Conservation (phyloP, 148 eudicot genomes). For the Cornus kousa region DNA sequence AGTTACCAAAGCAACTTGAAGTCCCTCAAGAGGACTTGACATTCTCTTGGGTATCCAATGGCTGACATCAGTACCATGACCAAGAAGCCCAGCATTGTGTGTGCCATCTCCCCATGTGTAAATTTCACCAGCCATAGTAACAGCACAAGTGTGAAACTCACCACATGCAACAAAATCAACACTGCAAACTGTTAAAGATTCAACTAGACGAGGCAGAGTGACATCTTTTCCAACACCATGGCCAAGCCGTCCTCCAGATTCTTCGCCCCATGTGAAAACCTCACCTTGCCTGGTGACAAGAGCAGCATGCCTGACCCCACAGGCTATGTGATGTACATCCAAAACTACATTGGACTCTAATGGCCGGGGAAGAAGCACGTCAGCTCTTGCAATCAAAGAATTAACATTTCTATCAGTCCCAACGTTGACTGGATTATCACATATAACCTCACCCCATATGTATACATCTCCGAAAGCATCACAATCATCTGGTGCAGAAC, state of each 20-base stretch:
- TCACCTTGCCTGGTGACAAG: conserved; percentile 92
- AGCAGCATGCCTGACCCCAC: conserved; percentile 88
- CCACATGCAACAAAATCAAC: conserved; percentile 96
- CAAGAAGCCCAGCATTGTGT: conserved; percentile 86
- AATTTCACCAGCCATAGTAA: conserved; percentile 79
- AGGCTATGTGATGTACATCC: conserved; percentile 83
- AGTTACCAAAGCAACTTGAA: conserved; percentile 70
- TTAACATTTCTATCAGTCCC: conserved; percentile 52
- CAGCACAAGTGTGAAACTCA: conserved; percentile 93
- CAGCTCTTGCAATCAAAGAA: conserved; percentile 45
- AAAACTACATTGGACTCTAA: conserved; percentile 80
- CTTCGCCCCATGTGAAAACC: conserved; percentile 95
- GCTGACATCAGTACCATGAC: conserved; percentile 80
- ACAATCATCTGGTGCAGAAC: conserved; percentile 88
- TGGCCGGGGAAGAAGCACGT: conserved; percentile 79
- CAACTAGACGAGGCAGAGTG: conserved; percentile 67
- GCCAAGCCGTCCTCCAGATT: conserved; percentile 95
- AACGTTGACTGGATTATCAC: conserved; percentile 48
- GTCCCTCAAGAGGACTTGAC: conserved; percentile 83
- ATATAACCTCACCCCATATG: conserved; percentile 92
- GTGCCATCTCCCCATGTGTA: conserved; percentile 98
- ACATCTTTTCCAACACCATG: conserved; percentile 88
- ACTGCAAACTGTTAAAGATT: conserved; percentile 57
- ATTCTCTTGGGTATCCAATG: conserved; percentile 96
- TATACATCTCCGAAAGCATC: conserved; percentile 94